Evolutionary conservation across 352 stramenopile species (phyloP), one percentile per base, ranked within the genome.

Genomic region (Paralagenidium karlingii): DNA sequence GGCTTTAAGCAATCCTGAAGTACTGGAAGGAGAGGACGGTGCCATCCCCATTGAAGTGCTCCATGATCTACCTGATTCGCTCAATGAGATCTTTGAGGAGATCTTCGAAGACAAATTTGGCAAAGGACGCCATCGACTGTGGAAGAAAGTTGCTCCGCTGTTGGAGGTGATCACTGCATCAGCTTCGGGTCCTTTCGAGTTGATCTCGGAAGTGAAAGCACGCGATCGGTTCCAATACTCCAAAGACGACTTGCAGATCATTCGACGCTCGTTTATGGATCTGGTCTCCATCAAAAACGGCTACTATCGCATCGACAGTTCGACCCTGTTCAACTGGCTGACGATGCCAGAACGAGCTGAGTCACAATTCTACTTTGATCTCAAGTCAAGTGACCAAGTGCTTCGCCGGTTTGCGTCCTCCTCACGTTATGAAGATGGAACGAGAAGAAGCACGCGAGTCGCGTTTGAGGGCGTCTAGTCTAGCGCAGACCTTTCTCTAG

Each of bases 61-160:
- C 5, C 49, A 82, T 13, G 71, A 91, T 20, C 52, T 91, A 24
- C 78, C 78, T 2, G 61, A 88, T 51, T 76, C 71, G 12, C 49
- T 91, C 21, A 80, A 74, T 48, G 78, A 86, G 31, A 91, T 91
- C 40, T 88, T 81, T 41, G 61, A 65, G 2, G 69, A 86, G 49
- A 87, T 91, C 29, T 91, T 91, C 34, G 69, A 91, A 37, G 78
- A 91, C 47, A 91, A 91, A 53, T 91, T 88, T 38, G 78, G 78
- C 21, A 62, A 78, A 21, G 75, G 69, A 10, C 68, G 60, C 16
- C 69, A 47, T n/a, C 78, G 75, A 16, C 40, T 83, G n/a, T 91
- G 78, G 78, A 57, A 58, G 25, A 87, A 87, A 49, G 74, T 59
- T 1, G 65, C 84, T 20, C 74, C 71, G 8, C 58, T 88, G 28